A percentile compares a stretch with the other conserved stretches of the same genome.
phyloP scores from a whole-genome alignment of 306 rosid genomes.

The Quercus parvula region DNA sequence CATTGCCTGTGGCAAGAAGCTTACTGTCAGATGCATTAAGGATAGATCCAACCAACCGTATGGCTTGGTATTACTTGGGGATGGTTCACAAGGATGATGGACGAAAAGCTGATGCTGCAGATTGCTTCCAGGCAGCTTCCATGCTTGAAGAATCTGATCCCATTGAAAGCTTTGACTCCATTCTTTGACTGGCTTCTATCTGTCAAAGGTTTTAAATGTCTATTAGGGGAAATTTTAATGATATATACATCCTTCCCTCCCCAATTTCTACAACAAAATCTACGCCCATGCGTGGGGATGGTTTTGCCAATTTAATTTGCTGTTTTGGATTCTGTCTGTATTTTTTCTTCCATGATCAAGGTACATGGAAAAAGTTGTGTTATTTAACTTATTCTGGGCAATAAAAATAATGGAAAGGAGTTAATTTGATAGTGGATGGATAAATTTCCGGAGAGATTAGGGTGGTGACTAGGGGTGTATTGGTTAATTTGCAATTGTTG shows the following conservation, averaged over 20 bases:
- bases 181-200: constrained; percentile 34
- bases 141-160: constrained; percentile 94
- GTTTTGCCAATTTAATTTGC: neutral
- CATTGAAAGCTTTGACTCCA: constrained; percentile 66
- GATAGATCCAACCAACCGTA: constrained; percentile 73
- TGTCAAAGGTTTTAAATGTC: constrained; percentile 2
- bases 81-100: constrained; percentile 73
- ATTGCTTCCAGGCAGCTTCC: constrained; percentile 95
- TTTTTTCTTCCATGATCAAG: constrained; percentile 17
- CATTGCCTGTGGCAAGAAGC: constrained; percentile 70
- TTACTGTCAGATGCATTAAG: constrained; percentile 75
- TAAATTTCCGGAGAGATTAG: constrained; percentile 24
- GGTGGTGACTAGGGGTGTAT: neutral
- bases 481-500: constrained; percentile 23
- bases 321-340: neutral
- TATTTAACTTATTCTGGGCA: constrained; percentile 6
- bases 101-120: constrained; percentile 66
- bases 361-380: constrained; percentile 1
- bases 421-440: constrained; percentile 14
- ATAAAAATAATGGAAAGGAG: constrained; percentile 8
- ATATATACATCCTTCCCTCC: neutral
- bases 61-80: constrained; percentile 86
- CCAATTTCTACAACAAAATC: neutral
- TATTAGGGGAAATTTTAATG: constrained; percentile 4
- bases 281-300: neutral